Evolutionary conservation across 139 green algal genomes (phyloP).

Genomic region (Bryopsis sp.): DNA sequence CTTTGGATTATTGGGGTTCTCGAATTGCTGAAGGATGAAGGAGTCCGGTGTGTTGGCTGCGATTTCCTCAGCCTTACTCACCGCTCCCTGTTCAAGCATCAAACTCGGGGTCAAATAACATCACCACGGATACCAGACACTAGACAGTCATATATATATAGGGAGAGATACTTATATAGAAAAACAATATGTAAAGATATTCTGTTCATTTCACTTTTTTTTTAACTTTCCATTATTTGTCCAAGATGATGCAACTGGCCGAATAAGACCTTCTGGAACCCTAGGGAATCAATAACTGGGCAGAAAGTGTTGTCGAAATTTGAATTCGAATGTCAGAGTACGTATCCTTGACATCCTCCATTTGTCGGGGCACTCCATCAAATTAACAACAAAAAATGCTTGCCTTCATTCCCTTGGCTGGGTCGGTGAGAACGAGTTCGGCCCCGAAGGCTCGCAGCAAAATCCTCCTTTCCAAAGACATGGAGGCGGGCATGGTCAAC

Average conservation of each 20-base stretch:
- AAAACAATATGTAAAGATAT: too few relatives aligned
- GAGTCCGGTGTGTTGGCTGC: constrained; percentile 51
- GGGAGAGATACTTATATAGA: too few relatives aligned
- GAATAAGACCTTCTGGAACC: too few relatives aligned
- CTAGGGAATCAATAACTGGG: too few relatives aligned
- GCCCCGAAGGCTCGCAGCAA: constrained; percentile 85
- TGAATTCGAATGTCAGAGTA: not conserved
- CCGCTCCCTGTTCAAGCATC: constrained; percentile 45
- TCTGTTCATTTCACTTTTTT: too few relatives aligned
- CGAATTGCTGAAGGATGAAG: constrained; percentile 97
- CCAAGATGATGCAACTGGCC: too few relatives aligned
- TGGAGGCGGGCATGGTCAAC: constrained; percentile 96
- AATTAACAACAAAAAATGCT: constrained; percentile 3
- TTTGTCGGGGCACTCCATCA: too few relatives aligned
- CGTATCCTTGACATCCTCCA: too few relatives aligned
- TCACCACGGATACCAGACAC: too few relatives aligned
- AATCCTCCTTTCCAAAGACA: constrained; percentile 90
- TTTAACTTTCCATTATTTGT: too few relatives aligned
- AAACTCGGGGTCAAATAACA: too few relatives aligned
- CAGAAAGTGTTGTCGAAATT: not conserved
- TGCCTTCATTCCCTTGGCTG: constrained; percentile 57
- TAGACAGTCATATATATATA: too few relatives aligned
- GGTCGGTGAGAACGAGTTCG: constrained; percentile 81
- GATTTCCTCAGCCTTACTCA: constrained; percentile 89
- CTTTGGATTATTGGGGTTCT: constrained; percentile 89